Conservation (phyloP, 345 rosid species). For the Viola odorata region DNA sequence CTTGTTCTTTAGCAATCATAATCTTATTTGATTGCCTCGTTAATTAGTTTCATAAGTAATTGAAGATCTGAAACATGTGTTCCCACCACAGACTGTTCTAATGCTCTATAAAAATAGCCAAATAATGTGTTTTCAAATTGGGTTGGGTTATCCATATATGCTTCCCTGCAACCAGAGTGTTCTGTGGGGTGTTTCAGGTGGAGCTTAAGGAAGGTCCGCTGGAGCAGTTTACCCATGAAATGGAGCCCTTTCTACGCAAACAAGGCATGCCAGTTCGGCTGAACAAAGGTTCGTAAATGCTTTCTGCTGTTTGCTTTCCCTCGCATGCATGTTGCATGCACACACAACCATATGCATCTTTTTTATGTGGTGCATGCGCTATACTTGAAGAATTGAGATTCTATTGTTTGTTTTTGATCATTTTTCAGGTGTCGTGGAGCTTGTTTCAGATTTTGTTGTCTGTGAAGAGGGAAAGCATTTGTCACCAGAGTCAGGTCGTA, state of each 20-base stretch:
- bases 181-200: slow-evolving; percentile 40
- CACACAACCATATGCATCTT: not conserved
- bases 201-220: slow-evolving; percentile 83
- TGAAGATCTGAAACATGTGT: too few relatives aligned
- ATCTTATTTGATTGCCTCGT: too few relatives aligned
- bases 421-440: slow-evolving; percentile 75
- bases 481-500: slow-evolving; percentile 86
- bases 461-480: slow-evolving; percentile 89
- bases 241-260: slow-evolving; percentile 93
- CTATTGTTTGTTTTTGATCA: too few relatives aligned
- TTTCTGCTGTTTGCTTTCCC: not conserved
- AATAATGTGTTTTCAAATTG: too few relatives aligned
- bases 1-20: too few relatives aligned
- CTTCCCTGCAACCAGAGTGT: too few relatives aligned
- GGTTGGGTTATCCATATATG: too few relatives aligned
- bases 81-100: too few relatives aligned
- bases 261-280: slow-evolving; percentile 96
- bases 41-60: too few relatives aligned
- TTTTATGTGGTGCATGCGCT: not conserved
- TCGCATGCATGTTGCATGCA: not conserved
- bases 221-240: slow-evolving; percentile 89
- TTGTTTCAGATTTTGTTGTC: slow-evolving; percentile 77
- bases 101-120: too few relatives aligned
- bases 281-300: slow-evolving; percentile 56
- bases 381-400: too few relatives aligned